A percentile compares a stretch with the other conserved stretches of the same genome.
Evolutionary conservation across 768 basidiomycete genomes (phyloP).

Genomic region (Tephrocybe sp.): DNA sequence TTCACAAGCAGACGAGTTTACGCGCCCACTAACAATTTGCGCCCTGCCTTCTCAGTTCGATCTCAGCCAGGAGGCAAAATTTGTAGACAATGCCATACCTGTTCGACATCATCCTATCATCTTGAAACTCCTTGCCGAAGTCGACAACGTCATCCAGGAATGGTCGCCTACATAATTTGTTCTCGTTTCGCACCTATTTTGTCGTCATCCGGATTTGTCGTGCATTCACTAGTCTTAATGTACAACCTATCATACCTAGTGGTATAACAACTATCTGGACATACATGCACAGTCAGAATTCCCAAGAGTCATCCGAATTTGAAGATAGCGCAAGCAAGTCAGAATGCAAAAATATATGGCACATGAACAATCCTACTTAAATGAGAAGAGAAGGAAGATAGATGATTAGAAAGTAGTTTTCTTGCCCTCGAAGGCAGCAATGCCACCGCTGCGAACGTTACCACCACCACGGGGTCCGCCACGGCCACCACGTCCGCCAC

Average conservation of each 20-base stretch:
- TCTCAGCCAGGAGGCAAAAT: background rate
- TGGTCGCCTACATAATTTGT: conserved; percentile 22
- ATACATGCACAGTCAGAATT: too few species aligned
- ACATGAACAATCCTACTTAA: background rate
- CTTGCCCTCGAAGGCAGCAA: conserved; percentile 62
- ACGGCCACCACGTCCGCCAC: conserved; percentile 32
- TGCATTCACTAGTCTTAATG: background rate
- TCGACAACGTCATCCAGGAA: conserved; percentile 30
- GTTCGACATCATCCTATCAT: conserved; percentile 27
- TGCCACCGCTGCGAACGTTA: conserved; percentile 59
- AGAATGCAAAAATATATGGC: conserved; percentile 2
- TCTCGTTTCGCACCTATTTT: background rate
- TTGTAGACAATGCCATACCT: background rate
- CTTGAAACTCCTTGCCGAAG: conserved; percentile 28
- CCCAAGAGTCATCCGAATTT: background rate
- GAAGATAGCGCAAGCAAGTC: conserved; percentile 6
- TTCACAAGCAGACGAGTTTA: conserved; percentile 16
- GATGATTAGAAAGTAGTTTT: conserved; percentile 54
- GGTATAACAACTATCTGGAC: too few species aligned
- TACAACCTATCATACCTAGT: conserved; percentile 5
- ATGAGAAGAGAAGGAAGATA: background rate
- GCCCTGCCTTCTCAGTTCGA: conserved; percentile 12
- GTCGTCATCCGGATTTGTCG: background rate
- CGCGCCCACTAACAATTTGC: background rate
- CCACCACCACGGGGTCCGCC: conserved; percentile 37